These are phyloP conservation scores for Botryotinia globosa DNA, from an alignment of 2,329 filamentous ascomycete species.

Conservation along the genomic window DNA sequence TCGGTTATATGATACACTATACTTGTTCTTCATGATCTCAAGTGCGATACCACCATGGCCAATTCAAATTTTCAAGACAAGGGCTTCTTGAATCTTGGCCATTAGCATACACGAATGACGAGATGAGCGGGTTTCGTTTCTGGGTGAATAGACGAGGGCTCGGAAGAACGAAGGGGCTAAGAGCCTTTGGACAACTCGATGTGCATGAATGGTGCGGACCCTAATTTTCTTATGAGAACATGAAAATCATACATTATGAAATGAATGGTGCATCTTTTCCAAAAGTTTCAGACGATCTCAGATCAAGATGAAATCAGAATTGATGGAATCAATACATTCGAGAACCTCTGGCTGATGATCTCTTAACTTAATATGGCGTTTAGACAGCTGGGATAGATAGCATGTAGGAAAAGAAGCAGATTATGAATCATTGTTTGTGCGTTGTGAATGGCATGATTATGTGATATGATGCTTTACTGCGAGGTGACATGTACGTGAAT, in stretches of 20 bases:
- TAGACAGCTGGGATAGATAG: constrained; percentile 21
- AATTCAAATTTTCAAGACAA: not conserved
- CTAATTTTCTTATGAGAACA: not conserved
- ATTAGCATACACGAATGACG: constrained; percentile 5
- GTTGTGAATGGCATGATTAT: not conserved
- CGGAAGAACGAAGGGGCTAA: constrained; percentile 5
- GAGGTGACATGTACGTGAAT: not conserved
- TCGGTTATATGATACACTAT: constrained; percentile 19
- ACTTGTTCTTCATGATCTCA: constrained; percentile 11
- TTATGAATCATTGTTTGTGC: not conserved
- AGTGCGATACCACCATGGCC: constrained; percentile 6
- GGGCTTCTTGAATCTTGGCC: not conserved
- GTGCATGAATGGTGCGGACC: not conserved
- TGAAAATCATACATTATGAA: constrained; percentile 15
- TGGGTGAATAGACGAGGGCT: not conserved
- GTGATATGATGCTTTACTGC: not conserved
- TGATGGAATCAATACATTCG: not conserved
- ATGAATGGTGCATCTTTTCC: not conserved
- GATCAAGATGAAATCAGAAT: not conserved
- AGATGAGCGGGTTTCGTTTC: constrained; percentile 1
- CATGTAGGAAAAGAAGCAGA: constrained; percentile 11
- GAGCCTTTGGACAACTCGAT: constrained; percentile 10
- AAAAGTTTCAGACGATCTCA: not conserved
- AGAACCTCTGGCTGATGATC: constrained; percentile 10
- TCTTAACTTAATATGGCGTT: constrained; percentile 20